Conservation (phyloP, 805 yeast genomes). For the Cyberlindnera bimundalis region DNA sequence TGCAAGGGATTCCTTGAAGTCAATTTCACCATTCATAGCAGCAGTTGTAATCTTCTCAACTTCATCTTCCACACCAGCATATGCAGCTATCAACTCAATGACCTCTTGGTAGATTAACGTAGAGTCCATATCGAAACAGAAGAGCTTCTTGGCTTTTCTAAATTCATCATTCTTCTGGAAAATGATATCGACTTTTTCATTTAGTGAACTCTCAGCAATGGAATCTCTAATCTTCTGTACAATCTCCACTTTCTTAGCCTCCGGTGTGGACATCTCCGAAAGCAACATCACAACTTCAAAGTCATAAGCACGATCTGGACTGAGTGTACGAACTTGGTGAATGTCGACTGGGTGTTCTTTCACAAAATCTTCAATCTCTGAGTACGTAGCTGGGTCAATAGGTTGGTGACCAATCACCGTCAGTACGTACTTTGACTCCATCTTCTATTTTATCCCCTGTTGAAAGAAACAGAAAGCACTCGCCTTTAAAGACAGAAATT, state of each 20-base stretch:
- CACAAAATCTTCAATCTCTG: constrained; percentile 27
- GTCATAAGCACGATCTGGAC: constrained; percentile 39
- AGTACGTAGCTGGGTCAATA: constrained; percentile 20
- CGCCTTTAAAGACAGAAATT: too few relatives aligned
- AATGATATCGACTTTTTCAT: constrained; percentile 38
- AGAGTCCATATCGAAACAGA: constrained; percentile 97
- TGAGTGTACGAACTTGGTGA: constrained; percentile 27
- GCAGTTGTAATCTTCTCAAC: constrained; percentile 87
- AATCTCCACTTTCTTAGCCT: constrained; percentile 12
- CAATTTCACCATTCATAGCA: constrained; percentile 97
- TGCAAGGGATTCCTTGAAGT: constrained; percentile 75
- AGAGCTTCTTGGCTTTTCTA: constrained; percentile 46
- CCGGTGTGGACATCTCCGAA: constrained; percentile 20
- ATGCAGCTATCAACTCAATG: constrained; percentile 90
- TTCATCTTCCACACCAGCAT: constrained; percentile 83
- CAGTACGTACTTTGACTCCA: constrained; percentile 17
- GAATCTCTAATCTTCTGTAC: constrained; percentile 16
- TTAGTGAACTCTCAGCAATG: constrained; percentile 15
- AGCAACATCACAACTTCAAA: constrained; percentile 23
- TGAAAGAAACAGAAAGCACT: not conserved
- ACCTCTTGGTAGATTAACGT: constrained; percentile 95
- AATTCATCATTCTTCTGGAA: constrained; percentile 36
- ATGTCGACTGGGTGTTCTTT: constrained; percentile 31
- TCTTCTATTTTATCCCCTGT: not conserved
- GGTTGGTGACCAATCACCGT: constrained; percentile 29